These are phyloP conservation scores for Marchantia paleacea DNA, from an alignment of 225 moss, liverwort and hornwort species.

Conservation along the genomic window DNA sequence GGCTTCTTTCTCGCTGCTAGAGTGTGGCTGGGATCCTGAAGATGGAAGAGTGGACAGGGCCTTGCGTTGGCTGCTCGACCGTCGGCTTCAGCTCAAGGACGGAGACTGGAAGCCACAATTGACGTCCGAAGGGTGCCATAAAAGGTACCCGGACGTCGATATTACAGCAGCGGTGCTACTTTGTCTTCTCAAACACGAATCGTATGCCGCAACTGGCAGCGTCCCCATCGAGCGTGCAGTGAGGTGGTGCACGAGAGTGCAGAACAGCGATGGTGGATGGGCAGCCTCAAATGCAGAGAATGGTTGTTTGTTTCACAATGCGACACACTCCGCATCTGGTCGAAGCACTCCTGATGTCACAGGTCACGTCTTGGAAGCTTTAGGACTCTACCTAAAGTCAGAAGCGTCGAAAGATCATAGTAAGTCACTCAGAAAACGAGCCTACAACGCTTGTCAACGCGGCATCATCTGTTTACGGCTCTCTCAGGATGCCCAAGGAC, in stretches of 20 bases:
- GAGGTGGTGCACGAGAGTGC: background rate
- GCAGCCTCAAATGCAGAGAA: background rate
- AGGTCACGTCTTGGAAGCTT: background rate
- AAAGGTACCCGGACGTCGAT: conserved; percentile 6
- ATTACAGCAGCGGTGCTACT: background rate
- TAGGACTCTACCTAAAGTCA: background rate
- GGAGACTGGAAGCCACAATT: conserved; percentile 1
- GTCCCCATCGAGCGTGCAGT: background rate
- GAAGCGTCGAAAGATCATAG: background rate
- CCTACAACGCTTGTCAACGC: too few species aligned
- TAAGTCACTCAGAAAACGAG: background rate
- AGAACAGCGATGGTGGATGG: conserved; percentile 4
- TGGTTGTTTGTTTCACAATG: background rate
- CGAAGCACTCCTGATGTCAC: background rate
- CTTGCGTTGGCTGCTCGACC: background rate
- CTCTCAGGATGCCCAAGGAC: too few species aligned
- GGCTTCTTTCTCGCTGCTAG: background rate
- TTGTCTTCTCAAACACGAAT: background rate
- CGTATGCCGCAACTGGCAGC: background rate
- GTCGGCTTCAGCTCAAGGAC: background rate
- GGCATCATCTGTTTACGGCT: too few species aligned
- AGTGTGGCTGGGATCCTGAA: background rate
- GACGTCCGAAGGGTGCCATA: background rate
- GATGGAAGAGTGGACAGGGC: background rate
- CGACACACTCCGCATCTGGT: background rate